These are phyloP conservation scores for Gentiana dahurica DNA, from an alignment of 257 asterid species.

Conservation along the genomic window DNA sequence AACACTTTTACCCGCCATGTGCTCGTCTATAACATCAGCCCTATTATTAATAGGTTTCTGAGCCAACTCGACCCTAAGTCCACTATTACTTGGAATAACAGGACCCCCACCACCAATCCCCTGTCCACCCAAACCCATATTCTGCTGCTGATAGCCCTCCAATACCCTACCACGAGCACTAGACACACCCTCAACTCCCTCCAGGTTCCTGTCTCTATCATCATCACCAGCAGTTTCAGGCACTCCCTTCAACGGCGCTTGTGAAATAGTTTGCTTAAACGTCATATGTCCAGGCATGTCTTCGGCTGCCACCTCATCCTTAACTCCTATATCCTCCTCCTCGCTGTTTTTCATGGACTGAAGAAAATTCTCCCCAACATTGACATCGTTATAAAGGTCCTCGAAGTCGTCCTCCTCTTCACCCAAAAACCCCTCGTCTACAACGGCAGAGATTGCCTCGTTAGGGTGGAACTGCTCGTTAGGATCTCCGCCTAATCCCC, in stretches of 20 bases:
- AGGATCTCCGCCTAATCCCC: conserved; percentile 42
- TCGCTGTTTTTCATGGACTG: conserved; percentile 52
- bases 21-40: conserved; percentile 8
- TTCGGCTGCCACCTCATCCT: conserved; percentile 35
- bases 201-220: conserved; percentile 28
- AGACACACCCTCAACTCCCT: conserved; percentile 11
- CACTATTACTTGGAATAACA: conserved; percentile 12
- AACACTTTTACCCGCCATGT: conserved; percentile 12
- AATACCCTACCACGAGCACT: conserved; percentile 7
- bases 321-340: conserved; percentile 45
- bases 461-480: conserved; percentile 54
- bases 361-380: conserved; percentile 82
- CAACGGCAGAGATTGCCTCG: conserved; percentile 80
- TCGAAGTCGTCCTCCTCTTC: conserved; percentile 89
- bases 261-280: conserved; percentile 19
- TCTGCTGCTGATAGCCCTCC: conserved; percentile 19
- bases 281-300: conserved; percentile 13
- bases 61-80: conserved; percentile 26
- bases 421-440: conserved; percentile 62
- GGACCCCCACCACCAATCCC: conserved; percentile 23
- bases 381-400: conserved; percentile 91
- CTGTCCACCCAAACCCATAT: conserved; percentile 30
- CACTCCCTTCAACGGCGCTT: conserved; percentile 12
- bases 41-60: conserved; percentile 17
- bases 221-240: conserved; percentile 19